Percentiles rank a stretch among this genome's conserved stretches.
These are phyloP conservation scores for Rhododendron henanense DNA, from an alignment of 148 eudicot genomes.

Conservation along the genomic window DNA sequence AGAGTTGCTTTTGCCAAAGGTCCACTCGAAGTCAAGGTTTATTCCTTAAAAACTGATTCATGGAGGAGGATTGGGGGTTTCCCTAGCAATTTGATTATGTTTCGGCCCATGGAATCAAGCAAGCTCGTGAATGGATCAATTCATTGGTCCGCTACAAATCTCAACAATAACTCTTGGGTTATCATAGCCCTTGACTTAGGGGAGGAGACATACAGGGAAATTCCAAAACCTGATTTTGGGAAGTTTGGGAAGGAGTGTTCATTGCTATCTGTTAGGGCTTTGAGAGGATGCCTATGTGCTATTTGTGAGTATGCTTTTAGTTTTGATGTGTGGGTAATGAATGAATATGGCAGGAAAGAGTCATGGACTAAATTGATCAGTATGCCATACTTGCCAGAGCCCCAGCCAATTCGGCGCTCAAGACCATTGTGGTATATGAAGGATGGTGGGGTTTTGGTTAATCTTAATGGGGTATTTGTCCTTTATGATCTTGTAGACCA, in stretches of 20 bases:
- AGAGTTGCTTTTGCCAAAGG: not conserved
- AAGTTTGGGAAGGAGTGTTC: not conserved
- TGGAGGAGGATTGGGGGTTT: conserved; percentile 1
- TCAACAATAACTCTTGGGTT: not conserved
- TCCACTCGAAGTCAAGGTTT: not conserved
- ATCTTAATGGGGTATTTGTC: not conserved
- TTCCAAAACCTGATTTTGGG: not conserved
- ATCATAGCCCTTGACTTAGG: not conserved
- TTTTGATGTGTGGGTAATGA: conserved; percentile 4
- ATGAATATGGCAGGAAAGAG: not conserved
- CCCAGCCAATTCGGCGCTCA: not conserved
- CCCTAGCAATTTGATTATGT: not conserved
- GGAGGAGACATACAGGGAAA: conserved; percentile 5
- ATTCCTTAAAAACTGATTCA: not conserved
- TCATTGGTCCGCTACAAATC: not conserved
- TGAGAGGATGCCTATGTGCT: not conserved
- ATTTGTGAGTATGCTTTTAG: not conserved
- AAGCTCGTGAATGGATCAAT: not conserved
- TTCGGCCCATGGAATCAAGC: not conserved
- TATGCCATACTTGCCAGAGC: not conserved
- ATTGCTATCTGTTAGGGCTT: not conserved
- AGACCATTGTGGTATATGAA: not conserved
- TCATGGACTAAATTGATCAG: not conserved
- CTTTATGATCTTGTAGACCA: not conserved
- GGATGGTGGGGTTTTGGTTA: not conserved